These are phyloP conservation scores for Waitea zeae DNA, from an alignment of 1,284 basidiomycete genomes.

Conservation along the genomic window DNA sequence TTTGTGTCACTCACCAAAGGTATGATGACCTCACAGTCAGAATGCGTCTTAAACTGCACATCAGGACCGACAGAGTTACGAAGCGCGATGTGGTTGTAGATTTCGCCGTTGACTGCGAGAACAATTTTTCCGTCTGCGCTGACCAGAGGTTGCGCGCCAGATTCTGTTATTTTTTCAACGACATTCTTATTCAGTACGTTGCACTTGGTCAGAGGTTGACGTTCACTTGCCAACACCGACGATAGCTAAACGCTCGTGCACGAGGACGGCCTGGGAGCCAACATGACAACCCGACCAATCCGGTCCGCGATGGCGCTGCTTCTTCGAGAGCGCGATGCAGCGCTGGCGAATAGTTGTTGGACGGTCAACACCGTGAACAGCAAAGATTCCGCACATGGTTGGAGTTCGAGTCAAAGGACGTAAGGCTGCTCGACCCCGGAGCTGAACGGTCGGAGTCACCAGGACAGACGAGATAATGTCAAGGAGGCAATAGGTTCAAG, in stretches of 20 bases:
- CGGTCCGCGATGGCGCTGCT: conserved; percentile 82
- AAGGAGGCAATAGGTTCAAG: too few relatives aligned
- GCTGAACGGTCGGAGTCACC: too few relatives aligned
- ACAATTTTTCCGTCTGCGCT: conserved; percentile 77
- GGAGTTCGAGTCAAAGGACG: conserved; percentile 1
- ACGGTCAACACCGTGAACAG: conserved; percentile 63
- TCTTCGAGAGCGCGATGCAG: conserved; percentile 77
- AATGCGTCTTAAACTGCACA: conserved; percentile 90
- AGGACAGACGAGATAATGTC: too few relatives aligned
- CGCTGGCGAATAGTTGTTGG: conserved; percentile 50
- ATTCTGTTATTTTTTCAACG: too few relatives aligned
- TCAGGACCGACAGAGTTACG: conserved; percentile 48
- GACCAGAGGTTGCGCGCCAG: conserved; percentile 90
- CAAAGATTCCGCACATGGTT: conserved; percentile 82
- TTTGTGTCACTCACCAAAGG: conserved; percentile 45
- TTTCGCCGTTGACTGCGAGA: conserved; percentile 96
- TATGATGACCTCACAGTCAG: conserved; percentile 96
- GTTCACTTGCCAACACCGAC: conserved; percentile 82
- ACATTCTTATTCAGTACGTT: background rate
- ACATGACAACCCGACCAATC: conserved; percentile 94
- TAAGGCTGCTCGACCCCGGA: too few relatives aligned
- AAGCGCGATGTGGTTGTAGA: conserved; percentile 91
- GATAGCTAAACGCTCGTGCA: conserved; percentile 88
- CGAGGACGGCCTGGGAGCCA: conserved; percentile 64
- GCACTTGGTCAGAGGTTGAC: background rate